phyloP scores from a whole-genome alignment of 2,329 filamentous ascomycete genomes.

The Lasiodiplodia theobromae region DNA sequence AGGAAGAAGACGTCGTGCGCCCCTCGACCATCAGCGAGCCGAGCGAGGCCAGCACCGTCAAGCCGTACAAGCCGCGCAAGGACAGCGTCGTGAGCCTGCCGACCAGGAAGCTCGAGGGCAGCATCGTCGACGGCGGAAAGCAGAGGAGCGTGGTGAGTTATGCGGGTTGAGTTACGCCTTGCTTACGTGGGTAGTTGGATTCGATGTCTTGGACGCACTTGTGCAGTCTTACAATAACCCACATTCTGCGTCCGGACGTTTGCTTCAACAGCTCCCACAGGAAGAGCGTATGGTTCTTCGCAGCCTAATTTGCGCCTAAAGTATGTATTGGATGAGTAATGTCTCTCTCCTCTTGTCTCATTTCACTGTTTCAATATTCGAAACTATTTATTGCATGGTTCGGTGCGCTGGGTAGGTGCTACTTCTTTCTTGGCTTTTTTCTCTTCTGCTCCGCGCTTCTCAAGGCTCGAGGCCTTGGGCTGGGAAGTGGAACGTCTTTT shows the following conservation, averaged over 20 bases:
- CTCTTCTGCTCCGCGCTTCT: not conserved
- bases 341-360: not conserved
- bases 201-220: not conserved
- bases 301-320: not conserved
- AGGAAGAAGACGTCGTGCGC: conserved; percentile 15
- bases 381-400: not conserved
- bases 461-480: not conserved
- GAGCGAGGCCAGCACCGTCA: conserved; percentile 46
- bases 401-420: not conserved
- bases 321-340: conserved; percentile 1
- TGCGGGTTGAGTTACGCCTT: conserved; percentile 1
- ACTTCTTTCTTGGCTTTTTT: not conserved
- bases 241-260: not conserved
- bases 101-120: conserved; percentile 17
- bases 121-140: not conserved
- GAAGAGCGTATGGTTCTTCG: not conserved
- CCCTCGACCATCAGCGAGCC: conserved; percentile 41
- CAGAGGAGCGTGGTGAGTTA: conserved; percentile 25
- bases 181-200: too few relatives aligned
- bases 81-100: conserved; percentile 28
- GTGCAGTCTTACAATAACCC: not conserved
- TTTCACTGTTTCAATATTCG: not conserved
- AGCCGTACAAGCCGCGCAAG: conserved; percentile 34
- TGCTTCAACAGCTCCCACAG: not conserved
- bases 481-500: not conserved